Conservation (phyloP, 1,284 basidiomycete species). For the Trichosporon asahii region DNA sequence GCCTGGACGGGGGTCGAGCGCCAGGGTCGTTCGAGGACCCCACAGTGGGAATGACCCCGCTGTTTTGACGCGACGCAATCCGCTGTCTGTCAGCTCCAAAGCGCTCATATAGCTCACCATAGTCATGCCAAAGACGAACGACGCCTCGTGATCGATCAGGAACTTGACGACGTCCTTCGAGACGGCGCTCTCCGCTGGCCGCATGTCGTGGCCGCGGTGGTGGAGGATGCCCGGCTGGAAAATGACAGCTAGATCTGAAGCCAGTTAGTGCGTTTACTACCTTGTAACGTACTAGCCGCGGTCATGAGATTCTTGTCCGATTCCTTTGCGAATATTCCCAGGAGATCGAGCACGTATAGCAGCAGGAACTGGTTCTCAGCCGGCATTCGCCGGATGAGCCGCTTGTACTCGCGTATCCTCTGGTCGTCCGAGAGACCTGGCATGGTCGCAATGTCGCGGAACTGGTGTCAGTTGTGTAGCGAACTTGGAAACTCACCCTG, state of each 20-base stretch:
- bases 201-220: constrained; percentile 78
- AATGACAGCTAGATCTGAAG: constrained; percentile 84
- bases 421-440: constrained; percentile 56
- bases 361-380: constrained; percentile 88
- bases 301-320: constrained; percentile 94
- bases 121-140: constrained; percentile 48
- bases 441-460: constrained; percentile 67
- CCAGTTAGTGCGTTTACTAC: constrained; percentile 8
- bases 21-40: not conserved
- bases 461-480: constrained; percentile 58
- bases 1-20: not conserved
- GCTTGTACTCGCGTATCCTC: constrained; percentile 73
- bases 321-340: constrained; percentile 90
- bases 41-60: not conserved
- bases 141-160: constrained; percentile 63
- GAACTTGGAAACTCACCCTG: constrained; percentile 66
- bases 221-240: constrained; percentile 90
- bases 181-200: constrained; percentile 74
- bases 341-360: constrained; percentile 90
- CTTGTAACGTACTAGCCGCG: constrained; percentile 67
- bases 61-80: constrained; percentile 2
- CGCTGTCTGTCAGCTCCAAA: not conserved
- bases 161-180: constrained; percentile 92
- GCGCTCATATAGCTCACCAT: constrained; percentile 25
- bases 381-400: constrained; percentile 78